Evolutionary conservation across 768 basidiomycete species (phyloP), one percentile per base, ranked within the genome.

Genomic region (Leccinum aurantiacum): DNA sequence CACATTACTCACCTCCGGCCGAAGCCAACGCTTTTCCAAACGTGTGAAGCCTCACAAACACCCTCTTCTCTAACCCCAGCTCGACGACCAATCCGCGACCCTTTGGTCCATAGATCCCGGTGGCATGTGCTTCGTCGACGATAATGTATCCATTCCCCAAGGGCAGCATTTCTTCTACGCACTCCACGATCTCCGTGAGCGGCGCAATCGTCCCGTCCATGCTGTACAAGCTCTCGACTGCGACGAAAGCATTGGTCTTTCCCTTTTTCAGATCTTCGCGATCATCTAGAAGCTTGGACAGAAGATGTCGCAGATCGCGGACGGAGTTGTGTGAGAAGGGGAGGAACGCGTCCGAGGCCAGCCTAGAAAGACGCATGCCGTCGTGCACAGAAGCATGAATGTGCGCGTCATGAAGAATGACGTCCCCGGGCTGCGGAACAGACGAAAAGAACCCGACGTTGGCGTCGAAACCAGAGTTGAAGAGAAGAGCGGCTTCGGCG

Each of bases 141-240:
- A 97, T 73, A 13, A 97, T 74, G 71, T 90, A 85, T 25, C 79
- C 86, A 68, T 90, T 90, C 3, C 82, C 80, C 17, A 65, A 57
- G 1, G 89, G 88, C 46, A 93, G 81, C 13, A 81, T 61, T 44
- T 81, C 77, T 27, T 93, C 85, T 48, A 93, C 67, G 3, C 82
- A 67, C 27, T 83, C 80, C 37, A 88, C 82, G 51, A 97, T 86
- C 47, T 84, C 82, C 15, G 56, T 56, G 29, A 98, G 77, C 0
- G 93, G 94, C 0, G 89, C 81, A 60, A 96, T 82, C 27, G 94
- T 96, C 14, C 96, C 96, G 65, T 98, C 96, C 96, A 98, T 98
- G 58, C 89, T 91, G 66, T 98, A 98, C 49, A 98, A 73, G 38
- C 86, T 88, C 79, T 98, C 96, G 7, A 97, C 87, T 0, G 92